phyloP scores from a whole-genome alignment of 306 rosid genomes.

The Coriaria nepalensis region DNA sequence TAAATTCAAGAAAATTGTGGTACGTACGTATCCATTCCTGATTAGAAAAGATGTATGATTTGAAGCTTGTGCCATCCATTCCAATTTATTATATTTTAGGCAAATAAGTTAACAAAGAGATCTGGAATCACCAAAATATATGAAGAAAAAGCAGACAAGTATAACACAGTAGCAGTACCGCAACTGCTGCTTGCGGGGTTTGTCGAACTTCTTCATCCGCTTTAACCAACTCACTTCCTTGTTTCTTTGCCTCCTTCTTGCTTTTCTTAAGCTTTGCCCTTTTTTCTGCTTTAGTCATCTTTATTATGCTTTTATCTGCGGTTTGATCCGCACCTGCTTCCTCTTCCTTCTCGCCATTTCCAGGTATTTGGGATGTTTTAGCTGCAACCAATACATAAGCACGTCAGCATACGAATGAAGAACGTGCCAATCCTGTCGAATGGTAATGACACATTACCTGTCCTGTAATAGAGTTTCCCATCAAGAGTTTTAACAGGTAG shows the following conservation, averaged over 20 bases:
- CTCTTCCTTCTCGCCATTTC: conserved; percentile 26
- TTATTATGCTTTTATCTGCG: conserved; percentile 34
- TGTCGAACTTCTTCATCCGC: conserved; percentile 30
- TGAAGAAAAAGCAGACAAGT: conserved; percentile 9
- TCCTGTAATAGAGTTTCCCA: conserved; percentile 56
- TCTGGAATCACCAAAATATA: background rate
- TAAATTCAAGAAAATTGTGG: conserved; percentile 6
- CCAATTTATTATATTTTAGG: too few relatives aligned
- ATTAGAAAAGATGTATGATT: background rate
- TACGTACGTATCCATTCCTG: too few relatives aligned
- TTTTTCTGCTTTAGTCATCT: conserved; percentile 69
- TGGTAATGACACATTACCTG: conserved; percentile 22
- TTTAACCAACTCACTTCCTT: conserved; percentile 41
- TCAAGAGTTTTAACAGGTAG: conserved; percentile 81
- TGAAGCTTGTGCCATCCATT: background rate
- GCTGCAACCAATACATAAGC: conserved; percentile 13
- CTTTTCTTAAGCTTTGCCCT: conserved; percentile 71
- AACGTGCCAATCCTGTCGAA: background rate
- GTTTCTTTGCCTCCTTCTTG: conserved; percentile 60
- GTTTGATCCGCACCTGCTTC: conserved; percentile 15
- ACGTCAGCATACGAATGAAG: background rate
- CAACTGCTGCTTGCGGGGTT: conserved; percentile 64
- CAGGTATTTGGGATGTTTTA: conserved; percentile 23
- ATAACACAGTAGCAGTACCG: conserved; percentile 35
- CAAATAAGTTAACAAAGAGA: too few relatives aligned